These are phyloP conservation scores for Trichoderma atroviride DNA, from an alignment of 2,329 filamentous ascomycete genomes.

Conservation along the genomic window DNA sequence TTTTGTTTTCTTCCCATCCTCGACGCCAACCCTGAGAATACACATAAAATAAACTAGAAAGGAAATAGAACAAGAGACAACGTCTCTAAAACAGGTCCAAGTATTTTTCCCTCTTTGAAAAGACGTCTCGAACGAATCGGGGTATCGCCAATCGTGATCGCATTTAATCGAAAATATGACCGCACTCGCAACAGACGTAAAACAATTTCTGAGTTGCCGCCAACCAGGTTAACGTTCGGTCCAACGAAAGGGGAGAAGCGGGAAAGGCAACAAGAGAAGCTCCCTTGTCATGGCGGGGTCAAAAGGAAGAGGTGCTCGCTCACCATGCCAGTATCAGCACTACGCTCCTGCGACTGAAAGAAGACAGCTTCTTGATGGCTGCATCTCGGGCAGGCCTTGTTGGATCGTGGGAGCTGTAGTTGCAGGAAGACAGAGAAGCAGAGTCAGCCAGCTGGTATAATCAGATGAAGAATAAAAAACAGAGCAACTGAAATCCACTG, in stretches of 20 bases:
- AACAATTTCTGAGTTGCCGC: conserved; percentile 72
- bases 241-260: neutral
- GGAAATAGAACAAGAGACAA: neutral
- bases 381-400: conserved; percentile 83
- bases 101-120: neutral
- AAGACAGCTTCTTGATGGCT: conserved; percentile 89
- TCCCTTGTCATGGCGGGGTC: neutral
- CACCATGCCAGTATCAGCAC: conserved; percentile 97
- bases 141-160: conserved; percentile 34
- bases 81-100: neutral
- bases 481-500: conserved; percentile 36
- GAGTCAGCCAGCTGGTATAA: conserved; percentile 48
- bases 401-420: conserved; percentile 83
- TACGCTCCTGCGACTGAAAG: conserved; percentile 98
- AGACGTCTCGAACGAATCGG: neutral
- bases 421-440: conserved; percentile 37
- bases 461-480: conserved; percentile 31
- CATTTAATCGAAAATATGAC: conserved; percentile 74
- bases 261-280: neutral
- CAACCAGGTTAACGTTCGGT: neutral
- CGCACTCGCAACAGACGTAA: conserved; percentile 92
- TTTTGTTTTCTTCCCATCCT: neutral
- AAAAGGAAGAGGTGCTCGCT: conserved; percentile 40
- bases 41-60: neutral
- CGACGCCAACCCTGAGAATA: conserved; percentile 18